Evolutionary conservation across 768 basidiomycete genomes (phyloP), one percentile per base, ranked within the genome.

Genomic region (Cystofilobasidium bisporidii): DNA sequence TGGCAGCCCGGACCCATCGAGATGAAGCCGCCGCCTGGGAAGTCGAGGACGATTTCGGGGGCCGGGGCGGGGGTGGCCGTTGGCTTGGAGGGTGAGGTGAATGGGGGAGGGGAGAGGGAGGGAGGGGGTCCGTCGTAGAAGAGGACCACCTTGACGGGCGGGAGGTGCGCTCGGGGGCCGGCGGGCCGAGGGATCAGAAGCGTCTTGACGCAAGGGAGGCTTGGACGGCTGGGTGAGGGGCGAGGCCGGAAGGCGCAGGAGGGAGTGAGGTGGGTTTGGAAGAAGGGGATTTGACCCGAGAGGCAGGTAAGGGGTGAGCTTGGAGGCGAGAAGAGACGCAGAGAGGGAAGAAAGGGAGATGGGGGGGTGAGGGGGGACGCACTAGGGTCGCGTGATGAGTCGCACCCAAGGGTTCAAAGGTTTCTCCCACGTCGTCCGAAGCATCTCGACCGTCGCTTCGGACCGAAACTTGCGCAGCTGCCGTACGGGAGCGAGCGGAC

Each of bases 1-100:
- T 99, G 96, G 77, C 97, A 92, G 73, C 90, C 87, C 2, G 96
- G 96, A 8, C 83, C 84, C 92, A 98, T 96, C 28, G 91, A 88
- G 60, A 98, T 86, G 76, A 97, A 99, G 0, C 96, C 96, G 9
- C 96, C 96, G 6, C 96, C 96, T 18, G 96, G 94, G 65, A 89
- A 85, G 74, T 98, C 96, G 32, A 97, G 79, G 45, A 97, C 86
- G 28, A 98, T 80, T 72, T 98, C 90, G 14, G 84, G 79, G 53
- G 82, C 79, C 32, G 81, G 80, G n/a, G n/a, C n/a, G n/a, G n/a
- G n/a, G n/a, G n/a, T n/a, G n/a, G n/a, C n/a, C n/a, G n/a, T n/a
- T n/a, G n/a, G n/a, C n/a, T n/a, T n/a, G n/a, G n/a, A n/a, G n/a
- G n/a, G n/a, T n/a, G n/a, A n/a, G n/a, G n/a, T n/a, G n/a, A n/a